Evolutionary conservation across 495 filamentous ascomycete genomes (phyloP).

Genomic region (Lepraria neglecta): DNA sequence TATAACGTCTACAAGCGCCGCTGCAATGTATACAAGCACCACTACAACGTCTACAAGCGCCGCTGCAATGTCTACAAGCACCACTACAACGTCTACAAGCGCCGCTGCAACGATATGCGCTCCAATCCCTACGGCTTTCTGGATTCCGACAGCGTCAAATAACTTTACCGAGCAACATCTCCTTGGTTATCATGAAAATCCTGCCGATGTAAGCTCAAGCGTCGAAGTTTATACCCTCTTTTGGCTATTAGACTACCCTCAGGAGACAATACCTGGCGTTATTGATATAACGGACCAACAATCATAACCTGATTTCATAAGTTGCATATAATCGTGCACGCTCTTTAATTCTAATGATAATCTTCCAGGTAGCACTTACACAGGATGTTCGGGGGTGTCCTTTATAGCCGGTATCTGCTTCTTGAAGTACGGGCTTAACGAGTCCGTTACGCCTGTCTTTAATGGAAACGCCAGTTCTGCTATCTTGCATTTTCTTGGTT

Average conservation of each 20-base stretch:
- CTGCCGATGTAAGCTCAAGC: neutral
- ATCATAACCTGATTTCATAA: neutral
- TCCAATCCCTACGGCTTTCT: neutral
- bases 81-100: too few species aligned
- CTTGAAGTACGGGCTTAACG: neutral
- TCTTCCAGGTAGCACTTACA: neutral
- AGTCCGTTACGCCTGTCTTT: neutral
- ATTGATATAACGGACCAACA: neutral
- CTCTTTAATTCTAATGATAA: neutral
- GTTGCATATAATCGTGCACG: neutral
- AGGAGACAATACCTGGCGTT: neutral
- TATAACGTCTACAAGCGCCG: too few species aligned
- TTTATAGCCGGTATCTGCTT: neutral
- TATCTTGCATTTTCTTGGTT: neutral
- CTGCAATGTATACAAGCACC: too few species aligned
- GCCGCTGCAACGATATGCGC: neutral
- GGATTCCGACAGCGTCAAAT: neutral
- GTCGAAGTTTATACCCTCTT: neutral
- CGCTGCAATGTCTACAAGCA: too few species aligned
- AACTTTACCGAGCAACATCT: neutral
- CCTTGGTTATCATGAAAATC: too few species aligned
- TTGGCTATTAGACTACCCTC: neutral
- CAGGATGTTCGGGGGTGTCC: neutral
- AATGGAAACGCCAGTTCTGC: neutral
- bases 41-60: too few species aligned